phyloP scores from a whole-genome alignment of 495 filamentous ascomycete genomes.

The Venustampulla echinocandica region DNA sequence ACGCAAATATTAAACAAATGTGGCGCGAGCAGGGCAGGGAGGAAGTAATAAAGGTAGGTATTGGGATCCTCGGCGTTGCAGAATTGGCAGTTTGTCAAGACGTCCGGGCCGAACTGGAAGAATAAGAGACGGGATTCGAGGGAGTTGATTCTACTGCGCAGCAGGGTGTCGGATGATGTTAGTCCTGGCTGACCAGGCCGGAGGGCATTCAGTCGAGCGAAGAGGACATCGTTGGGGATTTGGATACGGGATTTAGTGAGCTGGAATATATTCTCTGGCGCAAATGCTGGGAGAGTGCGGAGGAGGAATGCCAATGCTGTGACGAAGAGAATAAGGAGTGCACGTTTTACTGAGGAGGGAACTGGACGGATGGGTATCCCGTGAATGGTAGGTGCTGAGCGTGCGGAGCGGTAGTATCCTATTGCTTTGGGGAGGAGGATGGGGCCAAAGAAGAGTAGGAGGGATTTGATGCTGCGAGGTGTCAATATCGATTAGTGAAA shows the following conservation, averaged over 20 bases:
- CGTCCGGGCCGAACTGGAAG: conserved; percentile 67
- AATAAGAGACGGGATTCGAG: conserved; percentile 71
- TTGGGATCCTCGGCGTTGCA: conserved; percentile 65
- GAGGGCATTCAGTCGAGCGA: conserved; percentile 60
- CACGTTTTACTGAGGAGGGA: conserved; percentile 41
- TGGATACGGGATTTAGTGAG: conserved; percentile 73
- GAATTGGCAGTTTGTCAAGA: conserved; percentile 66
- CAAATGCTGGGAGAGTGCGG: conserved; percentile 57
- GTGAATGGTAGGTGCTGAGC: conserved; percentile 34
- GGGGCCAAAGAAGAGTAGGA: conserved; percentile 82
- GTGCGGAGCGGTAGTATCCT: conserved; percentile 56
- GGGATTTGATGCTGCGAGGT: conserved; percentile 54
- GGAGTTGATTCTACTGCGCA: conserved; percentile 58
- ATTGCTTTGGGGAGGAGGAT: conserved; percentile 67
- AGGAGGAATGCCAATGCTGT: conserved; percentile 48
- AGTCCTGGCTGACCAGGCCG: conserved; percentile 46
- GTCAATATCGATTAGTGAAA: conserved; percentile 5
- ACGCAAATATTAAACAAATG: conserved; percentile 69
- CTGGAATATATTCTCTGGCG: conserved; percentile 74
- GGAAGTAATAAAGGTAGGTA: conserved; percentile 71
- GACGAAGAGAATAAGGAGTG: conserved; percentile 54
- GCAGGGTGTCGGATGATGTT: conserved; percentile 50
- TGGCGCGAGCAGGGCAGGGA: conserved; percentile 63
- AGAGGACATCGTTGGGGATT: conserved; percentile 76
- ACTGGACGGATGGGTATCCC: conserved; percentile 52